Evolutionary conservation across 2,329 filamentous ascomycete genomes (phyloP).

Genomic region (Cercospora janseana): DNA sequence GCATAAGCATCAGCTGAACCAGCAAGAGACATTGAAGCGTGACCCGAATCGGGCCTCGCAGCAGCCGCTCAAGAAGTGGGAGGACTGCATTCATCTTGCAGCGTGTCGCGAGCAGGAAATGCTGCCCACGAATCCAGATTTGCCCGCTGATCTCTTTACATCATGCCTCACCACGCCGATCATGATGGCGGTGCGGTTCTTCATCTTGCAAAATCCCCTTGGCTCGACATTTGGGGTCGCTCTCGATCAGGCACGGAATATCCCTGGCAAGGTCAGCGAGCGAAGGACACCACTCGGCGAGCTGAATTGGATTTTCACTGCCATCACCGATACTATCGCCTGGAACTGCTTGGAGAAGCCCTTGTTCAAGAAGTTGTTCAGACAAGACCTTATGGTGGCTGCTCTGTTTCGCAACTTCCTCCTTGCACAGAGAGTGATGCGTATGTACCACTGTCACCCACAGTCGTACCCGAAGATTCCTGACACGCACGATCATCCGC

Average conservation of each 20-base stretch:
- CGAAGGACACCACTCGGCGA: constrained; percentile 90
- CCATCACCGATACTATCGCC: constrained; percentile 96
- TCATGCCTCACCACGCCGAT: constrained; percentile 95
- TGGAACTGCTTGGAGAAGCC: constrained; percentile 92
- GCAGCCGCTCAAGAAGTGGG: constrained; percentile 58
- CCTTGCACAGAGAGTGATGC: constrained; percentile 91
- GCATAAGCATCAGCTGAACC: constrained; percentile 90
- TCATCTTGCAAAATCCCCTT: constrained; percentile 86
- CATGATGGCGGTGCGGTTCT: constrained; percentile 94
- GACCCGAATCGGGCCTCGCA: constrained; percentile 56
- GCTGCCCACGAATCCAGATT: constrained; percentile 85
- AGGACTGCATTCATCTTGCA: constrained; percentile 87
- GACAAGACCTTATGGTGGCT: constrained; percentile 98
- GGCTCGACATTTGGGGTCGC: constrained; percentile 59
- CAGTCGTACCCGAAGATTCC: constrained; percentile 90
- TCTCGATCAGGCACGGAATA: constrained; percentile 79
- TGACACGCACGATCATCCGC: constrained; percentile 87
- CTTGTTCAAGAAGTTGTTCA: constrained; percentile 93
- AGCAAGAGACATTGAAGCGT: constrained; percentile 69
- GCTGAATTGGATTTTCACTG: constrained; percentile 98
- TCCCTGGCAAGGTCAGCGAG: constrained; percentile 89
- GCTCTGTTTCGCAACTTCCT: constrained; percentile 95
- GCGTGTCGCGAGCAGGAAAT: constrained; percentile 90
- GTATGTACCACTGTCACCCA: constrained; percentile 91
- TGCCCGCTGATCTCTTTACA: constrained; percentile 94